These are phyloP conservation scores for Oryza rufipogon DNA, from an alignment of 176 grass and related monocot genomes.

Conservation along the genomic window DNA sequence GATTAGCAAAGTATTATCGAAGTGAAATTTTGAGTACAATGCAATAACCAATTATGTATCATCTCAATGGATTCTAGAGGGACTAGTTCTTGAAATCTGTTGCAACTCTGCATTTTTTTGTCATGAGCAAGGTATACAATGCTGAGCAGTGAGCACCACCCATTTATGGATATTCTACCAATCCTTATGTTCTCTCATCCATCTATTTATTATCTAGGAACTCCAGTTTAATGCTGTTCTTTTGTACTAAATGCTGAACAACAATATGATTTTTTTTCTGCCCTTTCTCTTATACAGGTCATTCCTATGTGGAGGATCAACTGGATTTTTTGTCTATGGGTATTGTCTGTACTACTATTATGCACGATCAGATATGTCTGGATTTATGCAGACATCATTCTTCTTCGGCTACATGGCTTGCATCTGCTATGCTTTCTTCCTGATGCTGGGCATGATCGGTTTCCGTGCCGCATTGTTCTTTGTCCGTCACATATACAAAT, in stretches of 20 bases:
- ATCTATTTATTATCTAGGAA: background rate
- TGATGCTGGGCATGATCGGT: slow-evolving; percentile 92
- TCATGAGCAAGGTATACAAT: background rate
- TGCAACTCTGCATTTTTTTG: background rate
- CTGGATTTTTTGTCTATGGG: slow-evolving; percentile 87
- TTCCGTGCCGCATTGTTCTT: slow-evolving; percentile 91
- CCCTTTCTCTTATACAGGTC: slow-evolving; percentile 59
- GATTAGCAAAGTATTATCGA: background rate
- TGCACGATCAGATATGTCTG: slow-evolving; percentile 93
- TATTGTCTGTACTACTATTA: slow-evolving; percentile 98
- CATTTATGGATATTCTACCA: background rate
- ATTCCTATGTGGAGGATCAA: slow-evolving; percentile 90
- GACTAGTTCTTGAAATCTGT: background rate
- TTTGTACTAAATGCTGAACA: background rate
- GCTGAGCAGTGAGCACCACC: background rate
- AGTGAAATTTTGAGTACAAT: background rate
- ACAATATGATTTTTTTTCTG: background rate
- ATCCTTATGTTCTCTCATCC: background rate
- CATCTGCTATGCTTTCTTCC: slow-evolving; percentile 97
- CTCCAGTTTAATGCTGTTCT: background rate
- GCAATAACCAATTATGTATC: background rate
- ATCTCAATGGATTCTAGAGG: background rate
- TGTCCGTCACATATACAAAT: slow-evolving; percentile 98
- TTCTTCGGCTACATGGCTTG: slow-evolving; percentile 99
- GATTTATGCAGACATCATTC: slow-evolving; percentile 99